Evolutionary conservation across 768 basidiomycete genomes (phyloP), one percentile per base, ranked within the genome.

Genomic region (Rhizopogon vinicolor): DNA sequence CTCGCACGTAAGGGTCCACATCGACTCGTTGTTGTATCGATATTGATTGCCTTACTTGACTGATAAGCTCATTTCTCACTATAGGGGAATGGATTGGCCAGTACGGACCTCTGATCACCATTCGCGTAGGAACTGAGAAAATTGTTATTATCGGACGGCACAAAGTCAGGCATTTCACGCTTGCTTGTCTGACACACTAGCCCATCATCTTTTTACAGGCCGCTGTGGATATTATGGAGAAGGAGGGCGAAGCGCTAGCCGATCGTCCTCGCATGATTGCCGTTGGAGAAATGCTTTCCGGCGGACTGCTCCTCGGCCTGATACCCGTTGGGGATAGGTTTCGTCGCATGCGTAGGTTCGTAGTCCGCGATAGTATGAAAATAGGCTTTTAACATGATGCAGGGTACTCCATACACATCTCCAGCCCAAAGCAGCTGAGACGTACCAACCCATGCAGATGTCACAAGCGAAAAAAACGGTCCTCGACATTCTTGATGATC

Each of bases 151-250:
- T 31, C 31, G 31, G 31, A 7, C 7, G 31, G 2, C 31, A 31
- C 31, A 9, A 31, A 9, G 31, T 31, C 31, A 31, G 31, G 1
- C 9, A 3, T 8, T 7, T 7, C 9, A 31, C 9, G 8, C 9
- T 31, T 31, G 1, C 9, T 31, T 31, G 7, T 31, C 2, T 31
- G 8, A 31, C 9, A 5, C 25, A 25, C 25, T 7, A 8, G 31
- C 31, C 31, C 31, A 31, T 31, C 31, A 9, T 31, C 7, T 62
- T 76, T 41, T 70, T 25, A 4, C 25, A 81, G 58, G 79, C 78
- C 7, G 79, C 82, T 0, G 70, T 80, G 0, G 80, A 82, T 9
- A 76, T 83, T 51, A 78, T 83, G 79, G 82, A 83, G 64, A 77
- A 78, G 54, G 78, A 82, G 59, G 81, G 81, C 2, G 78, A 76